Conservation (phyloP, 306 rosid genomes). For the Gillenia trifoliata region DNA sequence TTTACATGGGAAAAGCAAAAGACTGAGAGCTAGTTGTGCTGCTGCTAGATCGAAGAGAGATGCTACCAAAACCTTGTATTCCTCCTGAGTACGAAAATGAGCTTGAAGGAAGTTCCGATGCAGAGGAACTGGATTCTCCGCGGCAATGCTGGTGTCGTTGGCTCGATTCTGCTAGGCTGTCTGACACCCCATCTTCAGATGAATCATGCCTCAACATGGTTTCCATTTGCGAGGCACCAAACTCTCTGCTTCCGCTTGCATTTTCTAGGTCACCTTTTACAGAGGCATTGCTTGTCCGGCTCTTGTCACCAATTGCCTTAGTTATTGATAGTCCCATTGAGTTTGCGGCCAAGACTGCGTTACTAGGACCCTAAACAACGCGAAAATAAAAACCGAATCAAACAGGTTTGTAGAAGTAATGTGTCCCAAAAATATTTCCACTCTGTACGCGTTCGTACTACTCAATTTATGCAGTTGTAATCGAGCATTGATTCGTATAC, state of each 20-base stretch:
- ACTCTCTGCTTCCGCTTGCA: slow-evolving; percentile 20
- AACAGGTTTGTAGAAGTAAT: background rate
- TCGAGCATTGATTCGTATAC: background rate
- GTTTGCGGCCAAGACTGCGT: slow-evolving; percentile 16
- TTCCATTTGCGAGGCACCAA: slow-evolving; percentile 14
- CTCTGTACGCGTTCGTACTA: background rate
- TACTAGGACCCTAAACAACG: slow-evolving; percentile 32
- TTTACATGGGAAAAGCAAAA: slow-evolving; percentile 81
- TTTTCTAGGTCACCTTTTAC: slow-evolving; percentile 12
- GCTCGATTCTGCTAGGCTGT: slow-evolving; percentile 13
- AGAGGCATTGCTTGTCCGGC: slow-evolving; percentile 8
- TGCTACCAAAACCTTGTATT: slow-evolving; percentile 21
- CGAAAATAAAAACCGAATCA: background rate
- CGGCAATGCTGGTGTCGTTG: slow-evolving; percentile 14
- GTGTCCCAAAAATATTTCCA: background rate
- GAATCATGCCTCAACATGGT: slow-evolving; percentile 14
- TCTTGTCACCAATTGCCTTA: slow-evolving; percentile 13
- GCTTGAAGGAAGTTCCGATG: slow-evolving; percentile 10
- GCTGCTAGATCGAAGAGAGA: slow-evolving; percentile 48
- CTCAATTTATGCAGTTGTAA: background rate
- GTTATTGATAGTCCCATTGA: slow-evolving; percentile 4
- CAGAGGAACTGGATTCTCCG: slow-evolving; percentile 21
- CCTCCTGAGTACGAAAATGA: slow-evolving; percentile 1
- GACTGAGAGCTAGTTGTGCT: slow-evolving; percentile 69
- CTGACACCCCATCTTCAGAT: slow-evolving; percentile 16